A percentile compares a stretch with the other conserved stretches of the same genome.
phyloP scores from a whole-genome alignment of 768 basidiomycete species.

The Tricholoma sp. region DNA sequence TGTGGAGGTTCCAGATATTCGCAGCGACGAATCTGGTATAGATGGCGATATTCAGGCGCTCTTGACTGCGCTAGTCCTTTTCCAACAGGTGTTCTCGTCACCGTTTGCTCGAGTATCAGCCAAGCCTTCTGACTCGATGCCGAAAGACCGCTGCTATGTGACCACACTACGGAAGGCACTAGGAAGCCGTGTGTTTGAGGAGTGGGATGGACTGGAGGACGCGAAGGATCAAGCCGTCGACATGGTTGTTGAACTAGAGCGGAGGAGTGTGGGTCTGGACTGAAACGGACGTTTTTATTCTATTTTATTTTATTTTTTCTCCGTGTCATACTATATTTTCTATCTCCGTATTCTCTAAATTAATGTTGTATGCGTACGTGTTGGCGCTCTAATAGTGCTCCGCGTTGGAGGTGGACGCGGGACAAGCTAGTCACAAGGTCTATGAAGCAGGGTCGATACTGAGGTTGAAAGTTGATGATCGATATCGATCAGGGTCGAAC shows the following conservation, averaged over 20 bases:
- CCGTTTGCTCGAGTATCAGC: constrained; percentile 23
- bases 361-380: no score
- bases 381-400: no score
- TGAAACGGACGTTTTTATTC: neutral
- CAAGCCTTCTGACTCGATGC: constrained; percentile 58
- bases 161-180: constrained; percentile 49
- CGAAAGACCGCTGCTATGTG: constrained; percentile 31
- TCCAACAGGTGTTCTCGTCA: constrained; percentile 52
- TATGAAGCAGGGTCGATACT: no score
- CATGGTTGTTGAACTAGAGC: constrained; percentile 47
- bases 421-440: no score
- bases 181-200: constrained; percentile 43
- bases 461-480: no score
- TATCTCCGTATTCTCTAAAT: neutral
- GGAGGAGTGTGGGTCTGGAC: constrained; percentile 20
- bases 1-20: constrained; percentile 8
- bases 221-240: constrained; percentile 76
- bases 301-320: neutral
- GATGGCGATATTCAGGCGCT: constrained; percentile 49
- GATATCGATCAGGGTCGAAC: no score
- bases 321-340: neutral
- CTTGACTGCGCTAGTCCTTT: constrained; percentile 56
- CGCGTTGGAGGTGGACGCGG: no score
- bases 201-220: constrained; percentile 49
- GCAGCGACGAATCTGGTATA: constrained; percentile 21